A percentile compares a stretch with the other conserved stretches of the same genome.
Evolutionary conservation across 495 filamentous ascomycete species (phyloP).

Genomic region (Letharia columbiana): DNA sequence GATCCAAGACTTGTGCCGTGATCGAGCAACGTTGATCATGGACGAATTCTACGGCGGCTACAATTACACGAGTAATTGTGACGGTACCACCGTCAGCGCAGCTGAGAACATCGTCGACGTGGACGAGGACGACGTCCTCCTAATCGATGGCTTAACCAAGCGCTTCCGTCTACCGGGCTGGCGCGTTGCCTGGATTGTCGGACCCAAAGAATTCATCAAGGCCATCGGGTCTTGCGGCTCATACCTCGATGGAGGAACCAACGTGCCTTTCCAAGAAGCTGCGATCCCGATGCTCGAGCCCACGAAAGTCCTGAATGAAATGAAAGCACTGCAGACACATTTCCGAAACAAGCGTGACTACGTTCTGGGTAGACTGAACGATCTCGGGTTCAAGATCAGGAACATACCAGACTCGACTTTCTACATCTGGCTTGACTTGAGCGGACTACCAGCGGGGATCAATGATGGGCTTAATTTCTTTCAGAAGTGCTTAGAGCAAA

Average conservation of each 20-base stretch:
- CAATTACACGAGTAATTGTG: slow-evolving; percentile 86
- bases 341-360: slow-evolving; percentile 89
- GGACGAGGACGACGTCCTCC: slow-evolving; percentile 69
- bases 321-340: slow-evolving; percentile 79
- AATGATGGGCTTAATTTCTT: slow-evolving; percentile 94
- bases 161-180: slow-evolving; percentile 93
- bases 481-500: slow-evolving; percentile 81
- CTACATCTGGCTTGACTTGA: slow-evolving; percentile 76
- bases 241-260: slow-evolving; percentile 93
- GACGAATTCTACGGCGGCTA: slow-evolving; percentile 97
- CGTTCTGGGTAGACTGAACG: slow-evolving; percentile 62
- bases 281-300: slow-evolving; percentile 89
- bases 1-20: slow-evolving; percentile 56
- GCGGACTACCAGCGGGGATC: slow-evolving; percentile 60
- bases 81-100: slow-evolving; percentile 77
- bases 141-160: slow-evolving; percentile 95
- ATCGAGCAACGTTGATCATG: slow-evolving; percentile 53
- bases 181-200: slow-evolving; percentile 90
- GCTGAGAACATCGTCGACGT: slow-evolving; percentile 74
- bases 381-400: slow-evolving; percentile 77
- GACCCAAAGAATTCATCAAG: slow-evolving; percentile 93
- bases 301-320: slow-evolving; percentile 67
- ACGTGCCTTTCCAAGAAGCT: slow-evolving; percentile 92
- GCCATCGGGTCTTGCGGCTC: slow-evolving; percentile 87
- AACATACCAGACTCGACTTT: slow-evolving; percentile 83